Conservation (phyloP, 306 rosid species). For the Cicer yamashitae region DNA sequence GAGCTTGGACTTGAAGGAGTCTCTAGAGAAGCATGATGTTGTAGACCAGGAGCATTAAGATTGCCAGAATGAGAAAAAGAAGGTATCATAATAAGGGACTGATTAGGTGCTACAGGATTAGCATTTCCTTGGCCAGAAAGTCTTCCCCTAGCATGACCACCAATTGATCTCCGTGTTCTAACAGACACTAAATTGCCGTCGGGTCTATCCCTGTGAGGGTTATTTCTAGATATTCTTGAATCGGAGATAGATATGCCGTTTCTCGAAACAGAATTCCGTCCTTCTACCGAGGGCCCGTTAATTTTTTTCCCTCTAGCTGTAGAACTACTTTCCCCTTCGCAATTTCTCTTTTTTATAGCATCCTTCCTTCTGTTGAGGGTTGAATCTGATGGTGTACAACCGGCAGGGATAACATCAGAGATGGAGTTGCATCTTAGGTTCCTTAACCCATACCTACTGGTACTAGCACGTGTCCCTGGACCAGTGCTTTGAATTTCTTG, state of each 20-base stretch:
- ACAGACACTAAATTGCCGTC: constrained; percentile 57
- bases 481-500: constrained; percentile 62
- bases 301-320: constrained; percentile 76
- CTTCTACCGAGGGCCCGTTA: constrained; percentile 61
- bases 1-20: constrained; percentile 57
- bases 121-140: constrained; percentile 66
- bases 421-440: constrained; percentile 79
- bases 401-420: constrained; percentile 73
- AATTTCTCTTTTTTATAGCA: constrained; percentile 60
- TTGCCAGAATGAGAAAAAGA: constrained; percentile 59
- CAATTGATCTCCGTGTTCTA: constrained; percentile 63
- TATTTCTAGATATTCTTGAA: constrained; percentile 65
- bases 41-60: constrained; percentile 54
- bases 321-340: constrained; percentile 90
- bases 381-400: constrained; percentile 65
- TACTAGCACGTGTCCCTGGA: constrained; percentile 58
- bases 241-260: constrained; percentile 78
- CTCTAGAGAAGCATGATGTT: constrained; percentile 54
- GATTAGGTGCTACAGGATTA: constrained; percentile 51
- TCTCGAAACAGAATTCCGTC: constrained; percentile 56
- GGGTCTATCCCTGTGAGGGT: constrained; percentile 57
- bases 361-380: constrained; percentile 63
- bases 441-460: constrained; percentile 76
- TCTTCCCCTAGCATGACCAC: constrained; percentile 61
- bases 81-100: constrained; percentile 49